phyloP scores from a whole-genome alignment of 495 filamentous ascomycete species.

The Neurospora terricola region DNA sequence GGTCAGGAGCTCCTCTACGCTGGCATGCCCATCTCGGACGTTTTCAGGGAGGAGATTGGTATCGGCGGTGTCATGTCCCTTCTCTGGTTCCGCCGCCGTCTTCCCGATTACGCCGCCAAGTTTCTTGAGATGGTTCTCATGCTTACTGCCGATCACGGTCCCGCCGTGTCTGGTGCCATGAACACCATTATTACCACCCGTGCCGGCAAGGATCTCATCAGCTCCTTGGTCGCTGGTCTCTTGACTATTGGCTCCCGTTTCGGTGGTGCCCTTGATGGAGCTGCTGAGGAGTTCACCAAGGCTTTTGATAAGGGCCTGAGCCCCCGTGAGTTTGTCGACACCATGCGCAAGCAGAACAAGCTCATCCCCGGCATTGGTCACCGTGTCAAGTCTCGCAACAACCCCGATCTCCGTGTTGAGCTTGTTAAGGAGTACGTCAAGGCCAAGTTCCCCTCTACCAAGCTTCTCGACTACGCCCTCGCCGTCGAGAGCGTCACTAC shows the following conservation, averaged over 20 bases:
- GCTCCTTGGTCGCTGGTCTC: conserved; percentile 87
- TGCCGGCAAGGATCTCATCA: conserved; percentile 97
- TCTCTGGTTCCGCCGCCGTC: conserved; percentile 97
- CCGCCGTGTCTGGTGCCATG: conserved; percentile 98
- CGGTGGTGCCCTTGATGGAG: conserved; percentile 95
- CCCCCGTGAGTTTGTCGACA: conserved; percentile 97
- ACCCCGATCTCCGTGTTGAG: conserved; percentile 98
- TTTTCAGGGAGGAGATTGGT: conserved; percentile 97
- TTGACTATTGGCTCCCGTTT: conserved; percentile 97
- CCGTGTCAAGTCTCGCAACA: conserved; percentile 98
- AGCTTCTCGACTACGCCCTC: conserved; percentile 96
- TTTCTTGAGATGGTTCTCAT: conserved; percentile 99
- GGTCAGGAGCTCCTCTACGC: conserved; percentile 98
- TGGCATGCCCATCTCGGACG: conserved; percentile 98
- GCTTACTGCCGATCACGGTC: conserved; percentile 98
- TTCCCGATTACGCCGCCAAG: conserved; percentile 91
- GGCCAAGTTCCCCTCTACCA: conserved; percentile 93
- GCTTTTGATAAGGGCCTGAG: conserved; percentile 96
- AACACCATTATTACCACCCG: conserved; percentile 99
- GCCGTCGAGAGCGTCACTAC: conserved; percentile 97
- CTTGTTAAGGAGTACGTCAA: conserved; percentile 97
- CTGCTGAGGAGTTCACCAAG: conserved; percentile 96
- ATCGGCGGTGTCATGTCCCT: conserved; percentile 99
- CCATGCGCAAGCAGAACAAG: conserved; percentile 99
- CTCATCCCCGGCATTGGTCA: conserved; percentile 98